A percentile compares a stretch with the other conserved stretches of the same genome.
These are phyloP conservation scores for Balansia obtecta DNA, from an alignment of 2,329 filamentous ascomycete genomes.

Conservation along the genomic window DNA sequence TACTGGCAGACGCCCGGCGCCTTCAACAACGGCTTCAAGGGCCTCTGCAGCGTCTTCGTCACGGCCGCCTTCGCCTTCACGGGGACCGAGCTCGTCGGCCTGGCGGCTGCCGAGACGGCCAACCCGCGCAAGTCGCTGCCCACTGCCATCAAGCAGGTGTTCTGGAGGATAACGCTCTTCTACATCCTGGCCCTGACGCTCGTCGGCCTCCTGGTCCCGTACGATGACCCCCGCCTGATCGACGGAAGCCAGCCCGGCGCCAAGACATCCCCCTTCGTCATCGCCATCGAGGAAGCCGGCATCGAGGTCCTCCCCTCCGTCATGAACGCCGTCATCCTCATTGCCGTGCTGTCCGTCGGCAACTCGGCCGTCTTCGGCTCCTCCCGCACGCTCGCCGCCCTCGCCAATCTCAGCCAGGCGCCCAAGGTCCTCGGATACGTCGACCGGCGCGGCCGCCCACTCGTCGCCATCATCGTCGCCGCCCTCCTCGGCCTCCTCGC, in stretches of 20 bases:
- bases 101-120: conserved; percentile 67
- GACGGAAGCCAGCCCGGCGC: conserved; percentile 46
- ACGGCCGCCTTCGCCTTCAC: conserved; percentile 67
- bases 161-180: conserved; percentile 87
- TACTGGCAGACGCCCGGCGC: conserved; percentile 76
- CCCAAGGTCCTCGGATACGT: conserved; percentile 68
- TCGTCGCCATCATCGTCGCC: conserved; percentile 58
- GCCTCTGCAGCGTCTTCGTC: conserved; percentile 67
- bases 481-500: conserved; percentile 59
- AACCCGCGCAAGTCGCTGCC: conserved; percentile 73
- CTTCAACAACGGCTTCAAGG: conserved; percentile 73
- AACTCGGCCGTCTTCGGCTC: conserved; percentile 89
- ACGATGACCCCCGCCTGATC: conserved; percentile 52
- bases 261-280: conserved; percentile 81
- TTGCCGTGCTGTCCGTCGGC: conserved; percentile 80
- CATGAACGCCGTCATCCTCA: conserved; percentile 91
- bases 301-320: conserved; percentile 72
- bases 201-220: conserved; percentile 72
- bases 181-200: conserved; percentile 75
- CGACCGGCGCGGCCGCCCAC: conserved; percentile 68
- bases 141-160: conserved; percentile 83
- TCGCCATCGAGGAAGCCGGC: conserved; percentile 75
- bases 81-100: conserved; percentile 63
- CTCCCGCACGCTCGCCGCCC: conserved; percentile 76
- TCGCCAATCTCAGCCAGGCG: conserved; percentile 79